Percentiles rank a stretch among this genome's conserved stretches.
phyloP scores from a whole-genome alignment of 371 early-diverging fungal genomes.

The Haplosporangium sp. region DNA sequence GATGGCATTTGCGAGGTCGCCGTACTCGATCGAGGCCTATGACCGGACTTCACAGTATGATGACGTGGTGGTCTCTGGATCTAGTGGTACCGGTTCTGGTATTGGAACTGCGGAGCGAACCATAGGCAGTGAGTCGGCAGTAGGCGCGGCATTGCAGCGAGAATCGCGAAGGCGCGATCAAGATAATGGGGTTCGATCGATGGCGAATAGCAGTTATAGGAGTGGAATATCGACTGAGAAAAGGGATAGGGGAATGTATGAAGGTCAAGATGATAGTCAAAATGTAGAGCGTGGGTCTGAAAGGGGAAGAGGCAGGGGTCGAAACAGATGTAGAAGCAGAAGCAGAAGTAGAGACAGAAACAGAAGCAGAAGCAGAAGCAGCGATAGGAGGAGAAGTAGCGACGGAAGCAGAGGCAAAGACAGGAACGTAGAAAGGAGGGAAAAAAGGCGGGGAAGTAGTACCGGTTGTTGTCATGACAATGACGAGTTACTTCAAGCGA shows the following conservation, averaged over 20 bases:
- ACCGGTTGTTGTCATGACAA: background rate
- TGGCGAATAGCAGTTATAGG: too few relatives aligned
- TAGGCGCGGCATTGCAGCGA: too few relatives aligned
- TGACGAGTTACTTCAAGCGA: background rate
- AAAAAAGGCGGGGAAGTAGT: background rate
- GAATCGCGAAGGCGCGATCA: too few relatives aligned
- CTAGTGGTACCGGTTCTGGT: background rate
- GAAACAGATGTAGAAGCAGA: background rate
- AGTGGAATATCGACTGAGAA: too few relatives aligned
- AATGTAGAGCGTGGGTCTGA: background rate
- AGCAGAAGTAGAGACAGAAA: background rate
- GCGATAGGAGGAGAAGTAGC: too few relatives aligned
- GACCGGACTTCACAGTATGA: constrained; percentile 44
- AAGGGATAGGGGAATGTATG: too few relatives aligned
- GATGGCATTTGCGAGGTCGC: constrained; percentile 52
- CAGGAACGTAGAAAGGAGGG: background rate
- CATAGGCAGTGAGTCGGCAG: background rate
- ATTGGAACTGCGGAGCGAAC: too few relatives aligned
- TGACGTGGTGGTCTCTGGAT: background rate
- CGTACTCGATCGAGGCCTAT: constrained; percentile 45
- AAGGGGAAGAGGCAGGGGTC: background rate
- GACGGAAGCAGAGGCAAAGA: background rate
- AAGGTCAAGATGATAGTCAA: too few relatives aligned
- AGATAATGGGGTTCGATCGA: too few relatives aligned
- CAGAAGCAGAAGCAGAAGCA: background rate